Evolutionary conservation across 176 grass and related monocot species (phyloP).

Genomic region (Leersia perrieri): DNA sequence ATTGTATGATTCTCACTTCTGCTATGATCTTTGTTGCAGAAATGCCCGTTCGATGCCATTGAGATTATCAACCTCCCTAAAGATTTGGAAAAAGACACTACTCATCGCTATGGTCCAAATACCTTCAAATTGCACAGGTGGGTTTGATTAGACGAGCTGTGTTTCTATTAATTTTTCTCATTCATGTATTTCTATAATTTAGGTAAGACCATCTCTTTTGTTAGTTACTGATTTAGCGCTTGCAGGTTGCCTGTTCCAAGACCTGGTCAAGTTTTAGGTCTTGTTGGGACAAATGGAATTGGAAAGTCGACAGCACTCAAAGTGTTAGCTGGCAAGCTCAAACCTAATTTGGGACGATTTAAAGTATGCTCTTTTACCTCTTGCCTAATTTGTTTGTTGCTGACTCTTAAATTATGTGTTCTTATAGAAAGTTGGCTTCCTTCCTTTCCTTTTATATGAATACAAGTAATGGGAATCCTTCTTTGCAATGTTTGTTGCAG

Average conservation of each 20-base stretch:
- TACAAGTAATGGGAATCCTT: slow-evolving; percentile 4
- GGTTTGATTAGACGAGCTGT: not conserved
- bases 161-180: not conserved
- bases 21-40: slow-evolving; percentile 44
- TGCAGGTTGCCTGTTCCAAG: slow-evolving; percentile 85
- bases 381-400: slow-evolving; percentile 14
- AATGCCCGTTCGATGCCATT: slow-evolving; percentile 97
- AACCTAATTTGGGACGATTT: slow-evolving; percentile 91
- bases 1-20: not conserved
- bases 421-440: not conserved
- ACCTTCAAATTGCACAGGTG: slow-evolving; percentile 96
- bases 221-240: slow-evolving; percentile 19
- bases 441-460: slow-evolving; percentile 5
- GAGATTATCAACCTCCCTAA: slow-evolving; percentile 96
- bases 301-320: slow-evolving; percentile 93
- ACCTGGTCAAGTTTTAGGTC: slow-evolving; percentile 87
- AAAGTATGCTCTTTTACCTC: slow-evolving; percentile 44
- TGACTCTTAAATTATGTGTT: slow-evolving; percentile 8
- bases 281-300: slow-evolving; percentile 94
- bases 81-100: slow-evolving; percentile 88
- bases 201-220: not conserved
- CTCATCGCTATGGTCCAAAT: slow-evolving; percentile 91
- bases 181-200: slow-evolving; percentile 5
- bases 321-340: slow-evolving; percentile 90
- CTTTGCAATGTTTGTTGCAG: slow-evolving; percentile 33